These are phyloP conservation scores for Aspergillus bridgeri DNA, from an alignment of 495 filamentous ascomycete species.

Conservation along the genomic window DNA sequence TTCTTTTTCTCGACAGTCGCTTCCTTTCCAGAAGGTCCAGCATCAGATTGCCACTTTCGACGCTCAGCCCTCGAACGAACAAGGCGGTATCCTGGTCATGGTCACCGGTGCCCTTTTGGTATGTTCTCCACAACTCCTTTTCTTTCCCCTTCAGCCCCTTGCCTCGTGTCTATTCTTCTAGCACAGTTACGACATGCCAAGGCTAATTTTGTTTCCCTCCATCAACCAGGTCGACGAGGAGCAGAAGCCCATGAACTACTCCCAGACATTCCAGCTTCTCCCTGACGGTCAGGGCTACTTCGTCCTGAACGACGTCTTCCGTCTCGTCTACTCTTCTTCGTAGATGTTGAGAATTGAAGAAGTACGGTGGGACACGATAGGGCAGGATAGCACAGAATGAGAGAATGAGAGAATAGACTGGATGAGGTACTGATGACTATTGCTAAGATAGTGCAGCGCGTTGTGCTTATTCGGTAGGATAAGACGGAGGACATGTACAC, in stretches of 20 bases:
- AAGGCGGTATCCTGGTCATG: conserved; percentile 70
- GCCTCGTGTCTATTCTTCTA: background rate
- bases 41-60: conserved; percentile 69
- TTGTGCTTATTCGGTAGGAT: background rate
- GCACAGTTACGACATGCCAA: background rate
- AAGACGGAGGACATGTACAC: background rate
- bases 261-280: conserved; percentile 78
- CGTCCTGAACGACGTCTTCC: conserved; percentile 91
- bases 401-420: background rate
- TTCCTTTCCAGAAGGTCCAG: conserved; percentile 76
- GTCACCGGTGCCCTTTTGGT: conserved; percentile 84
- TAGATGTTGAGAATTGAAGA: background rate
- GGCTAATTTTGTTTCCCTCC: background rate
- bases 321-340: conserved; percentile 58
- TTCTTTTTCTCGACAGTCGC: conserved; percentile 42
- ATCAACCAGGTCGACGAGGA: conserved; percentile 71
- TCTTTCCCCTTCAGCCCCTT: background rate
- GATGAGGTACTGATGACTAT: background rate
- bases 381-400: background rate
- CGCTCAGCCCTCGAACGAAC: conserved; percentile 63
- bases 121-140: conserved; percentile 23
- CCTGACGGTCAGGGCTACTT: conserved; percentile 71
- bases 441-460: background rate
- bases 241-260: conserved; percentile 76
- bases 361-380: background rate